Base-by-base conservation (phyloP, 768 basidiomycete genomes). In the Pleurotus sapidus region DNA sequence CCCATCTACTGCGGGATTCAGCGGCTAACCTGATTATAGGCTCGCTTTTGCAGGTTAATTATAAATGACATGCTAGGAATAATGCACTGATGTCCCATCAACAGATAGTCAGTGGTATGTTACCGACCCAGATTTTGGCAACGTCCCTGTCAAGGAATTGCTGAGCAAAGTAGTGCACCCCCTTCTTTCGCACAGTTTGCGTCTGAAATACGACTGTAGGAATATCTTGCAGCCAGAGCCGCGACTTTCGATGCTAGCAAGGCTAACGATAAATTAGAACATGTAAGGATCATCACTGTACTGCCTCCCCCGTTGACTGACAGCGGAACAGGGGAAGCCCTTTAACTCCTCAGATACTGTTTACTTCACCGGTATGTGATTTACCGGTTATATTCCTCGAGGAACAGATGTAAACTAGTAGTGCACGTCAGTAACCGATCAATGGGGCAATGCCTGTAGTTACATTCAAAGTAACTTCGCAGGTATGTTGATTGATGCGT, bases 401-500 rank as follows among this genome's bases (percentile, higher is more conserved):
- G 5, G 18, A 59, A 15, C 45, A 24, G 25, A 11, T 37, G 5
- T 12, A 49, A 34, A 34, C 30, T 24, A 47, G 5, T 12, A 23
- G 24, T 8, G 17, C 12, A 47, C 11, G 30, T 42, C 57, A 89
- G 91, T 91, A 3, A 79, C 85, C 6, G 92, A 94, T 67, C 86
- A 89, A 65, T 91, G 88, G 89, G 92, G 92, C 2, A 94, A 93
- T 69, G 91, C 89, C 8, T 93, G 91, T 70, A 94, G 92, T 69
- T 89, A 81, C 63, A 93, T 94, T 63, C 91, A 93, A 67, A 92
- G 91, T 66, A 94, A 92, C 67, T 94, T 91, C 64, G 82, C 86
- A 65, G 93, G 89, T 87, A 45, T 42, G 80, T 66, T 6, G 6
- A 34, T 34, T 11, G 30, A 34, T 34, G 30, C 30, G 11, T 9